Evolutionary conservation across 139 green algal species (phyloP), one percentile per base, ranked within the genome.

Genomic region (Chlorella sp.): DNA sequence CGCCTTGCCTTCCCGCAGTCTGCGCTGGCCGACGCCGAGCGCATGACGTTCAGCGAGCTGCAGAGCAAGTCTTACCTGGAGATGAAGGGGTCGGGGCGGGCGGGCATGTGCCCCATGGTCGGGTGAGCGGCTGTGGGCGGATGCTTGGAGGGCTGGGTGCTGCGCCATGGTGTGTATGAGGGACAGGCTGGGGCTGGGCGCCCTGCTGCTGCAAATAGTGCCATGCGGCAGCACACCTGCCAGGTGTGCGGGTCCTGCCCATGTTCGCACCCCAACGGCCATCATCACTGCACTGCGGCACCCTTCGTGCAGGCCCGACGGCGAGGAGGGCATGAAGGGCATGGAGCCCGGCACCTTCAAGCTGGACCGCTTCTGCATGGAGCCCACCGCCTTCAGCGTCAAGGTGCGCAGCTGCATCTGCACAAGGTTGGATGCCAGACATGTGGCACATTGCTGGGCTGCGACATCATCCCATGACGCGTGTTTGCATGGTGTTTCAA

Each of bases 81-180:
- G 91, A 95, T 99, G 60, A 99, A 99, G 94, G 97, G 97, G 76
- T 95, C 89, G 28, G 97, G 97, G 76, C 88, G 98, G 69, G 97
- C 97, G 88, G 99, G 99, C 96, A 98, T 96, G 78, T 99, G 97
- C 97, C 94, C 97, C 34, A 92, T 97, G 28, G 87, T 99, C 41
- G 32, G 72, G 72, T 77, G 70, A 83, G 62, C 69, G 86, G 46
- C n/a, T n/a, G n/a, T n/a, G n/a, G n/a, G n/a, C n/a, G 95, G 93
- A 80, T 91, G 88, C 51, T 16, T 60, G 51, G 51, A 60, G 51
- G 51, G n/a, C n/a, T n/a, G n/a, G n/a, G n/a, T n/a, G n/a, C n/a
- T n/a, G n/a, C n/a, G n/a, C n/a, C n/a, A n/a, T n/a, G n/a, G n/a
- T n/a, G n/a, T n/a, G n/a, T n/a, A n/a, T n/a, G n/a, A n/a, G n/a